phyloP scores from a whole-genome alignment of 169 alveolate species.

The Cryptosporidium baileyi region DNA sequence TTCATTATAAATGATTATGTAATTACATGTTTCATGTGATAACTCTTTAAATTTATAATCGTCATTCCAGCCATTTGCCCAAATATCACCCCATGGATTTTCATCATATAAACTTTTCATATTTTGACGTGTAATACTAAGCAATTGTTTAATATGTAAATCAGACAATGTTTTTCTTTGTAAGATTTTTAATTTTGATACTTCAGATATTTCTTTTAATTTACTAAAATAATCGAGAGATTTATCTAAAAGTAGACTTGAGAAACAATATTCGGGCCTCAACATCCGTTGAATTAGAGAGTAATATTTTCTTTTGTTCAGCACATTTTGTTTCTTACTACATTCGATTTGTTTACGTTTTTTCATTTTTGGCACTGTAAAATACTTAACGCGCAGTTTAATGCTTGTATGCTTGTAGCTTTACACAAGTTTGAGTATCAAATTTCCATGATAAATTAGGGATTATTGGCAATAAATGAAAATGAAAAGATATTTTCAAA shows the following conservation, averaged over 20 bases:
- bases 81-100: conserved; percentile 66
- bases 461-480: too few species aligned
- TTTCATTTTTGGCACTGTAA: background rate
- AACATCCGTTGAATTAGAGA: background rate
- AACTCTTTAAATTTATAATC: conserved; percentile 21
- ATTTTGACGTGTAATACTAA: conserved; percentile 38
- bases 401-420: too few species aligned
- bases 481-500: too few species aligned
- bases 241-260: background rate
- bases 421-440: too few species aligned
- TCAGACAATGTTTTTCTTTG: conserved; percentile 4
- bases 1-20: conserved; percentile 5
- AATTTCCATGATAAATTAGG: too few species aligned
- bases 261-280: too few species aligned
- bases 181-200: background rate
- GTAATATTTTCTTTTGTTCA: background rate
- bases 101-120: conserved; percentile 57
- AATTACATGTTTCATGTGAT: background rate
- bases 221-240: too few species aligned
- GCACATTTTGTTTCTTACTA: background rate
- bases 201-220: background rate
- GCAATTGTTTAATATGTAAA: background rate
- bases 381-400: too few species aligned
- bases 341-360: background rate
- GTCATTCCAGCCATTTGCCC: conserved; percentile 55